Percentiles rank a stretch among this genome's conserved stretches.
These are phyloP conservation scores for Termitomyces sp. DNA, from an alignment of 768 basidiomycete species.

Conservation along the genomic window DNA sequence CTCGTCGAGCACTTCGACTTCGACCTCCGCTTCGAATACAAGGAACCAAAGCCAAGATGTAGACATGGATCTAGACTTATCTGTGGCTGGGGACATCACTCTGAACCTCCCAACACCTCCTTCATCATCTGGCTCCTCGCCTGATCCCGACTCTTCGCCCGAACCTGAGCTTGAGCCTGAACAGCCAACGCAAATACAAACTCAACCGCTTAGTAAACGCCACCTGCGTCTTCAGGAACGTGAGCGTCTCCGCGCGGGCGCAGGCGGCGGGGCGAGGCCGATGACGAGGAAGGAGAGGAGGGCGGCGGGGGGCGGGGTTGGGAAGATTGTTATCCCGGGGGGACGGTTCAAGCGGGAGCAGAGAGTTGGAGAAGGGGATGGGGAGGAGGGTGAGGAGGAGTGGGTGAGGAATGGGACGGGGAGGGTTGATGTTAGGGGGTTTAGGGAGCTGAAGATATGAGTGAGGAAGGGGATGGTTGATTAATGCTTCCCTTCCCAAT, in stretches of 20 bases:
- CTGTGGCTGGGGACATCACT: no score
- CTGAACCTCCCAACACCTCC: background rate
- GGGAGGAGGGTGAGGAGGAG: constrained; percentile 24
- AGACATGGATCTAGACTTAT: background rate
- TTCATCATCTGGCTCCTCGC: background rate
- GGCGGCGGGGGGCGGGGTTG: constrained; percentile 49
- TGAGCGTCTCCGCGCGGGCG: constrained; percentile 1
- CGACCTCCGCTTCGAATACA: no score
- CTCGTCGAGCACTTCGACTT: background rate
- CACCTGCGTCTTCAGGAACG: background rate
- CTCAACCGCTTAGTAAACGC: background rate
- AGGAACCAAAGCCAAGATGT: background rate
- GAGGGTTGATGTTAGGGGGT: constrained; percentile 70
- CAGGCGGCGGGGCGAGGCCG: constrained; percentile 23
- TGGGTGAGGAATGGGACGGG: constrained; percentile 70
- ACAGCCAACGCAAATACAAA: background rate
- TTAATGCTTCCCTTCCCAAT: no score
- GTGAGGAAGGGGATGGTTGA: background rate
- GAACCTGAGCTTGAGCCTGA: background rate
- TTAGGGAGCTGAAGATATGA: constrained; percentile 69
- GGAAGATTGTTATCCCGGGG: constrained; percentile 66
- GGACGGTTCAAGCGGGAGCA: constrained; percentile 34
- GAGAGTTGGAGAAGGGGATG: constrained; percentile 20
- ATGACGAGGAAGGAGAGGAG: constrained; percentile 68
- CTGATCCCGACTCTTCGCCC: background rate